Conservation (phyloP, 2,329 filamentous ascomycete species). For the Piedraia hortae region DNA sequence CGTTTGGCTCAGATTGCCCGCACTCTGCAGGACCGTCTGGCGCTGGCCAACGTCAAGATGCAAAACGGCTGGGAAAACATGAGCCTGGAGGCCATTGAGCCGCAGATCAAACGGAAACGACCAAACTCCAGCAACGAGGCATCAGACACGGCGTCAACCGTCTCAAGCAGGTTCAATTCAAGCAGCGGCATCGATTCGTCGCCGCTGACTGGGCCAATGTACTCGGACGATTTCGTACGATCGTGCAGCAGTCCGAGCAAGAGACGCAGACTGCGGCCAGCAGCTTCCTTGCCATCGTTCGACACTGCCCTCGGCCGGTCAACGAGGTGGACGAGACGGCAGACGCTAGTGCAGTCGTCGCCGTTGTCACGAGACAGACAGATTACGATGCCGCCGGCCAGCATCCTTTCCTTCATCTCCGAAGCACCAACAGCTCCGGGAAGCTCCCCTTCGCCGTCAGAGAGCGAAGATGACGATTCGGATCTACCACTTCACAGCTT, state of each 20-base stretch:
- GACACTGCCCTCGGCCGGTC: conserved; percentile 9
- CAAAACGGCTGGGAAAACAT: conserved; percentile 87
- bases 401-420: conserved; percentile 54
- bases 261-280: conserved; percentile 9
- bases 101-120: conserved; percentile 47
- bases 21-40: conserved; percentile 74
- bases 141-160: conserved; percentile 66
- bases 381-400: conserved; percentile 39
- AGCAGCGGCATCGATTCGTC: conserved; percentile 50
- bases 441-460: conserved; percentile 29
- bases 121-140: conserved; percentile 39
- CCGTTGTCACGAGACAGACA: conserved; percentile 54
- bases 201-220: conserved; percentile 54
- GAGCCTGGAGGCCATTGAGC: conserved; percentile 62
- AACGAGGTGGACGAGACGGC: conserved; percentile 40
- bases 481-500: conserved; percentile 55
- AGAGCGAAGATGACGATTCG: conserved; percentile 56
- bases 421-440: conserved; percentile 40
- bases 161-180: conserved; percentile 49
- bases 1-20: conserved; percentile 79
- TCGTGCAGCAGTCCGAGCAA: conserved; percentile 30
- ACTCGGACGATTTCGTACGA: conserved; percentile 55
- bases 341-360: conserved; percentile 60
- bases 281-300: conserved; percentile 6
- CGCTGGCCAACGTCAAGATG: conserved; percentile 89